A percentile compares a stretch with the other conserved stretches of the same genome.
phyloP scores from a whole-genome alignment of 83 land plant genomes.

The Larix sibirica region DNA sequence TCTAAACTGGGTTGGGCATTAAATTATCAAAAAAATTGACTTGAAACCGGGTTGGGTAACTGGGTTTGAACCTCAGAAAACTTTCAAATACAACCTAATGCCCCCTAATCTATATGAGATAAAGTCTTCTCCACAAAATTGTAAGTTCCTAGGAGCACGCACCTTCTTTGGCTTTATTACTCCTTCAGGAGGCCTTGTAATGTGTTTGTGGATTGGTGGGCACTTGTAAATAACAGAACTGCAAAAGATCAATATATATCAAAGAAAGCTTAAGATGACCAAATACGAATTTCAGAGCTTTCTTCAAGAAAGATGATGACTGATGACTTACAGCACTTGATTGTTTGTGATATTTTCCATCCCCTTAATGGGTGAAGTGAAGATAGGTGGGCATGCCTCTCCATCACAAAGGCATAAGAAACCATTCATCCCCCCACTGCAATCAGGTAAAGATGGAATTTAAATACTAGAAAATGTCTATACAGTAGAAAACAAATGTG shows the following conservation, averaged over 20 bases:
- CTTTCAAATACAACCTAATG: background rate
- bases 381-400: constrained; percentile 72
- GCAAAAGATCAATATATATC: constrained; percentile 17
- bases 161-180: constrained; percentile 76
- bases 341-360: constrained; percentile 71
- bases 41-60: too few relatives aligned
- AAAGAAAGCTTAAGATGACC: background rate
- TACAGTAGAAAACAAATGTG: too few relatives aligned
- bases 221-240: constrained; percentile 75
- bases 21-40: too few relatives aligned
- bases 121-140: background rate
- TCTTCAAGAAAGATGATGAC: background rate
- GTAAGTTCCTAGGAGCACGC: background rate
- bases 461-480: too few relatives aligned
- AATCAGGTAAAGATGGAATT: constrained; percentile 1
- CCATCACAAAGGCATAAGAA: constrained; percentile 66
- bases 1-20: too few relatives aligned
- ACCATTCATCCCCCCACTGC: constrained; percentile 88
- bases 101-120: background rate
- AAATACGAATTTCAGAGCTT: background rate
- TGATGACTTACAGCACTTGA: constrained; percentile 69
- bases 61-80: too few relatives aligned
- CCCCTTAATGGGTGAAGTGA: constrained; percentile 60
- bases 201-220: constrained; percentile 76
- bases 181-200: constrained; percentile 75